Percentiles rank a stretch among this genome's conserved stretches.
phyloP scores from a whole-genome alignment of 495 filamentous ascomycete species.

The Aspergillus cristatus region DNA sequence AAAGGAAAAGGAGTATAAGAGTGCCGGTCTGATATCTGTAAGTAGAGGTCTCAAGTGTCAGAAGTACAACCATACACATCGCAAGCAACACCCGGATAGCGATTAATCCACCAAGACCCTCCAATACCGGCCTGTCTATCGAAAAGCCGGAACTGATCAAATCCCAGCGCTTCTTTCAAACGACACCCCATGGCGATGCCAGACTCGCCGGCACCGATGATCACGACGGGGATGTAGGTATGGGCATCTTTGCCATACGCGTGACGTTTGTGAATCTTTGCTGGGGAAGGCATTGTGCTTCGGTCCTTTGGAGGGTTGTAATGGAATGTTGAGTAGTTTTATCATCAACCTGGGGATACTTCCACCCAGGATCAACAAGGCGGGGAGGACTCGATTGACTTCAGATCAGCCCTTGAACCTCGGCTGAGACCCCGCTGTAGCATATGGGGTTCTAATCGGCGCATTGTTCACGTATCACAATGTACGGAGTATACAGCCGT shows the following conservation, averaged over 20 bases:
- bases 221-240: constrained; percentile 46
- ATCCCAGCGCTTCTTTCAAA: constrained; percentile 48
- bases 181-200: constrained; percentile 58
- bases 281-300: constrained; percentile 15
- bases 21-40: constrained; percentile 32
- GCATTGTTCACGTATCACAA: no score
- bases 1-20: constrained; percentile 58
- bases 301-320: neutral
- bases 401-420: no score
- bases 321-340: no score
- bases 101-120: constrained; percentile 61
- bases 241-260: constrained; percentile 41
- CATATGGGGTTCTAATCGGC: no score
- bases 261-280: constrained; percentile 36
- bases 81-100: constrained; percentile 56
- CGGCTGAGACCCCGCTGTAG: no score
- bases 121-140: constrained; percentile 52
- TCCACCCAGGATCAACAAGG: no score
- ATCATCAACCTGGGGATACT: no score
- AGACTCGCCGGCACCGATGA: constrained; percentile 56
- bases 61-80: constrained; percentile 27
- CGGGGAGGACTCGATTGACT: no score
- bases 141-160: constrained; percentile 57
- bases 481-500: no score
- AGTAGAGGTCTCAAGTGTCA: neutral